Evolutionary conservation across 2,329 filamentous ascomycete genomes (phyloP).

Genomic region (Neonectria ditissima): DNA sequence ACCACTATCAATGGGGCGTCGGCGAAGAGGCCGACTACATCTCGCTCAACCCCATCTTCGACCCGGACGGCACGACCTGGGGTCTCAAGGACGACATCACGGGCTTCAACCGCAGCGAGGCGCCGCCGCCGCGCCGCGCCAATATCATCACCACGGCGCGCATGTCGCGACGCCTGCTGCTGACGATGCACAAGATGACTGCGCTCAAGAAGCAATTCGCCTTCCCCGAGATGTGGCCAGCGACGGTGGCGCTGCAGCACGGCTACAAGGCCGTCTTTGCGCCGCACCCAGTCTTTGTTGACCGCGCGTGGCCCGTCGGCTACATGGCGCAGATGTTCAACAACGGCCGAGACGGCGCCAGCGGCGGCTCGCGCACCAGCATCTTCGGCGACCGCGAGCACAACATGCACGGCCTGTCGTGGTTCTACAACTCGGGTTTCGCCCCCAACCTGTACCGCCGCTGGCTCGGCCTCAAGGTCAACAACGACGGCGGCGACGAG

Average conservation of each 20-base stretch:
- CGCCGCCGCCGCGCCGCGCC: conserved; percentile 75
- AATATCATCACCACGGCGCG: conserved; percentile 91
- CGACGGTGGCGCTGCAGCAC: conserved; percentile 87
- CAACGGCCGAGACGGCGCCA: conserved; percentile 78
- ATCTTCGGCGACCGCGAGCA: conserved; percentile 88
- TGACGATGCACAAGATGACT: conserved; percentile 92
- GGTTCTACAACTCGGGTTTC: conserved; percentile 92
- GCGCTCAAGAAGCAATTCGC: conserved; percentile 87
- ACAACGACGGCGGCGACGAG: conserved; percentile 82
- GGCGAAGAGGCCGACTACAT: conserved; percentile 93
- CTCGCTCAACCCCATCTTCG: conserved; percentile 90
- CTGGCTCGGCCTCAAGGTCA: conserved; percentile 86
- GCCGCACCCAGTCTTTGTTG: conserved; percentile 89
- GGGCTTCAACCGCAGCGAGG: conserved; percentile 77
- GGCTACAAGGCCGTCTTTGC: conserved; percentile 93
- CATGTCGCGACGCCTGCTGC: conserved; percentile 82
- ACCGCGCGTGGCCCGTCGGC: conserved; percentile 84
- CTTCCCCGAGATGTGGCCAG: conserved; percentile 97
- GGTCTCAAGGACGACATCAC: conserved; percentile 84
- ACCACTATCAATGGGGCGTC: conserved; percentile 88
- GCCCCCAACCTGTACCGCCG: conserved; percentile 83
- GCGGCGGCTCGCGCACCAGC: conserved; percentile 77
- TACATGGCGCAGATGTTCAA: conserved; percentile 87
- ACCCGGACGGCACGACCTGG: conserved; percentile 90
- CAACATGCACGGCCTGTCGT: conserved; percentile 87